These are phyloP conservation scores for Holtermanniella nyarrowii DNA, from an alignment of 768 basidiomycete species.

Conservation along the genomic window DNA sequence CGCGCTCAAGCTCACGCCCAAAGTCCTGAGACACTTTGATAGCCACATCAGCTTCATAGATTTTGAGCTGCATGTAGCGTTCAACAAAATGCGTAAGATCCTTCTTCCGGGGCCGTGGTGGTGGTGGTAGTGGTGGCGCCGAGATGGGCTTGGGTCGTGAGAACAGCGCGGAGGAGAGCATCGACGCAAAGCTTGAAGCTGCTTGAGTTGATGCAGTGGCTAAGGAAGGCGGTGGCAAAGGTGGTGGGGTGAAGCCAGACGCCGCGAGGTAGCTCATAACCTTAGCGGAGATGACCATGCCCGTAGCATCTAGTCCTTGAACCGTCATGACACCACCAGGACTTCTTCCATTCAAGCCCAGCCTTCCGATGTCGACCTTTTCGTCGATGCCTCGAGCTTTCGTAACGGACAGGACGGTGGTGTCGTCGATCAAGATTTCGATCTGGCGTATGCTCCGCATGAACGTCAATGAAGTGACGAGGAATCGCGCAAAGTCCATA, in stretches of 20 bases:
- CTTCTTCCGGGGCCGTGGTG: slow-evolving; percentile 31
- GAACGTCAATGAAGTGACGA: slow-evolving; percentile 85
- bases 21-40: slow-evolving; percentile 38
- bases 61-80: slow-evolving; percentile 31
- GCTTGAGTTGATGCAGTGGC: slow-evolving; percentile 15
- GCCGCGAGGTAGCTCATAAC: slow-evolving; percentile 48
- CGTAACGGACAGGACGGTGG: slow-evolving; percentile 40
- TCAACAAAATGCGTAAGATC: slow-evolving; percentile 26
- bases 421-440: slow-evolving; percentile 70
- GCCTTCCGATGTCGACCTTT: slow-evolving; percentile 9
- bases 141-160: slow-evolving; percentile 7
- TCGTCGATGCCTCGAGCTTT: slow-evolving; percentile 29
- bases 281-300: slow-evolving; percentile 63
- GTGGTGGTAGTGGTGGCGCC: slow-evolving; percentile 19
- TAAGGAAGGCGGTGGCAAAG: slow-evolving; percentile 30
- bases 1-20: slow-evolving; percentile 60
- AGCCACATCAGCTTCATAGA: slow-evolving; percentile 39
- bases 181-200: slow-evolving; percentile 27
- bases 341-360: slow-evolving; percentile 49
- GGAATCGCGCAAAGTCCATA: slow-evolving; percentile 80
- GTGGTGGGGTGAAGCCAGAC: slow-evolving; percentile 32
- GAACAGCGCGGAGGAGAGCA: slow-evolving; percentile 35
- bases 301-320: slow-evolving; percentile 51
- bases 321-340: slow-evolving; percentile 59
- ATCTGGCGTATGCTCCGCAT: slow-evolving; percentile 70